Evolutionary conservation across 1,139 yeast species (phyloP).

Genomic region (Pichia sp.): DNA sequence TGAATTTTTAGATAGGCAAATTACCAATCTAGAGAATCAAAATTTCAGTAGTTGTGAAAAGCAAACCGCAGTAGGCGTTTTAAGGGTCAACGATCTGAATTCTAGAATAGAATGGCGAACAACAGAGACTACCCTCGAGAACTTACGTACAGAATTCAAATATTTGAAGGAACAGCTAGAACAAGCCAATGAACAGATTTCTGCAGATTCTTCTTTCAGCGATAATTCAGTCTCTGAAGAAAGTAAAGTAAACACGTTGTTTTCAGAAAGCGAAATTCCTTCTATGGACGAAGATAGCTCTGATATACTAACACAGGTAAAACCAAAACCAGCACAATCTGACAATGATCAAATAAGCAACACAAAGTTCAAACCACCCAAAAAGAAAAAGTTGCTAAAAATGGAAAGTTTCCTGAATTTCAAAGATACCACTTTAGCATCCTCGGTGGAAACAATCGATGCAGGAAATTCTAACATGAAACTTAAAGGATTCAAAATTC

Average conservation of each 20-base stretch:
- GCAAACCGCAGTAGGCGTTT: too few species aligned
- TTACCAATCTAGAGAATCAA: slow-evolving; percentile 28
- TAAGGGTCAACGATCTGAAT: slow-evolving; percentile 2
- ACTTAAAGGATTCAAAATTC: slow-evolving; percentile 19
- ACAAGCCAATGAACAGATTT: slow-evolving; percentile 17
- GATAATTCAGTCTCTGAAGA: slow-evolving; percentile 4
- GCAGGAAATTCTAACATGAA: slow-evolving; percentile 1
- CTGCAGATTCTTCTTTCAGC: slow-evolving; percentile 1
- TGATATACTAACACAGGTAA: not conserved
- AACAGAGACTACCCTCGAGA: slow-evolving; percentile 43
- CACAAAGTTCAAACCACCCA: not conserved
- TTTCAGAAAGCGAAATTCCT: slow-evolving; percentile 7
- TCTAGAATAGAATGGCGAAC: slow-evolving; percentile 31
- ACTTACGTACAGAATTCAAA: slow-evolving; percentile 41
- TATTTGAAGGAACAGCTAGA: slow-evolving; percentile 28
- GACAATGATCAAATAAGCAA: too few species aligned
- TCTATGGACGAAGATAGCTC: slow-evolving; percentile 4
- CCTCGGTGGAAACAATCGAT: not conserved
- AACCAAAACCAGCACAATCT: not conserved
- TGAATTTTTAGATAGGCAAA: slow-evolving; percentile 34
- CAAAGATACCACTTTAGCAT: not conserved
- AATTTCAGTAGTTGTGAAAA: too few species aligned
- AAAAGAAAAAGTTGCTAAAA: slow-evolving; percentile 7
- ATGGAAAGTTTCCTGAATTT: slow-evolving; percentile 26
- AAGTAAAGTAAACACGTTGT: slow-evolving; percentile 7